Conservation (phyloP, 805 yeast genomes). For the Lipomyces japonicus region DNA sequence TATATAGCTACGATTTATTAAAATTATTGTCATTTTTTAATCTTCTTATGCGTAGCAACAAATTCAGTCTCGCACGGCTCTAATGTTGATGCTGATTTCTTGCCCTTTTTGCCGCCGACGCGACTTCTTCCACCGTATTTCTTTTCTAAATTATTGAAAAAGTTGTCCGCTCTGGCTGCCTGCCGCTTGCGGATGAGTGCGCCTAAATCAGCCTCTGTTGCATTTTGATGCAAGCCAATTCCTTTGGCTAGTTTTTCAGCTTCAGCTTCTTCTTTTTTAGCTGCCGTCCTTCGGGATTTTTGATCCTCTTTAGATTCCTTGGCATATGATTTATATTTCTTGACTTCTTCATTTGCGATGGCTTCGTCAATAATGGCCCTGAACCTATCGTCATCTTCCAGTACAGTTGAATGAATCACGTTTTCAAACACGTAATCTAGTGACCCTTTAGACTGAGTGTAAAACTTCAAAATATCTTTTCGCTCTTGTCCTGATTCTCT, state of each 20-base stretch:
- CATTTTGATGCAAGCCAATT: conserved; percentile 37
- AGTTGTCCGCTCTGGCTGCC: conserved; percentile 31
- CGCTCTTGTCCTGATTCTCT: conserved; percentile 36
- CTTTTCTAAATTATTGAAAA: conserved; percentile 36
- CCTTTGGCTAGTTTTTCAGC: conserved; percentile 60
- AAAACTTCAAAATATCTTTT: conserved; percentile 59
- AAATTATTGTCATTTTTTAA: conserved; percentile 4
- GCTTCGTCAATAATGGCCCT: conserved; percentile 50
- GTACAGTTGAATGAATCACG: conserved; percentile 72
- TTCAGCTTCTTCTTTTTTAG: conserved; percentile 43
- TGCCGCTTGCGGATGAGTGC: conserved; percentile 39
- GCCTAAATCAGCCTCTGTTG: conserved; percentile 36
- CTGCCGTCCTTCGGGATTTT: conserved; percentile 44
- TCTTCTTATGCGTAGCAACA: conserved; percentile 8
- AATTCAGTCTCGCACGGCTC: conserved; percentile 17
- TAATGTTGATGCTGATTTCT: not conserved
- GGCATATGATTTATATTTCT: conserved; percentile 46
- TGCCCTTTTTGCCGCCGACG: conserved; percentile 10
- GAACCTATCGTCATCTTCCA: conserved; percentile 59
- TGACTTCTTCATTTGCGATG: conserved; percentile 41
- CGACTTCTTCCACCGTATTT: conserved; percentile 32
- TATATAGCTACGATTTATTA: too few relatives aligned
- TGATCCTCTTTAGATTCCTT: conserved; percentile 44
- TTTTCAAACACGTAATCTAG: conserved; percentile 65
- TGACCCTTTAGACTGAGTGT: conserved; percentile 61